Percentiles rank a stretch among this genome's conserved stretches.
phyloP scores from a whole-genome alignment of 2,329 filamentous ascomycete species.

The Aaosphaeria pasadenensis region DNA sequence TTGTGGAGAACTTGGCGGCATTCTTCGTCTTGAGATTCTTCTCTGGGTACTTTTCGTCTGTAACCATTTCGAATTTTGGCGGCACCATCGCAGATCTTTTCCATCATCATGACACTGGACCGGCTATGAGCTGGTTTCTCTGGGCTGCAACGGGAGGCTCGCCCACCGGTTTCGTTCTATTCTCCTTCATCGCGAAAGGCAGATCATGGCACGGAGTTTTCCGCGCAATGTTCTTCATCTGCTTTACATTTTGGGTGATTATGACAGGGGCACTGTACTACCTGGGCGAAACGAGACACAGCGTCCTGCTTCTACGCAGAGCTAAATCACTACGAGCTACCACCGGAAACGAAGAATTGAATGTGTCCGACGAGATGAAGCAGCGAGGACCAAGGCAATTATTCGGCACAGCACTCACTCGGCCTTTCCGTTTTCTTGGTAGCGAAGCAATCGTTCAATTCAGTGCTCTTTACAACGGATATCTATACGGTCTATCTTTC shows the following conservation, averaged over 20 bases:
- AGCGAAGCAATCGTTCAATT: slow-evolving; percentile 50
- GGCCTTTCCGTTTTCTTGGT: slow-evolving; percentile 48
- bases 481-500: slow-evolving; percentile 49
- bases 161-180: slow-evolving; percentile 46
- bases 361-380: slow-evolving; percentile 39
- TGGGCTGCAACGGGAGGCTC: slow-evolving; percentile 48
- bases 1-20: slow-evolving; percentile 39
- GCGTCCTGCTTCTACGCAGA: slow-evolving; percentile 40
- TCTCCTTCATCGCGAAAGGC: slow-evolving; percentile 45
- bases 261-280: slow-evolving; percentile 36
- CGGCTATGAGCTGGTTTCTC: slow-evolving; percentile 43
- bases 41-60: slow-evolving; percentile 45
- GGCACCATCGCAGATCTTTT: slow-evolving; percentile 48
- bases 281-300: slow-evolving; percentile 46
- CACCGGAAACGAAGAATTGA: slow-evolving; percentile 21
- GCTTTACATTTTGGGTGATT: slow-evolving; percentile 43
- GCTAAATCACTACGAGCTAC: slow-evolving; percentile 26
- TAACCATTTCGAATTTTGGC: slow-evolving; percentile 40
- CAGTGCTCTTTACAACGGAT: slow-evolving; percentile 49
- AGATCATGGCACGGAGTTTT: slow-evolving; percentile 45
- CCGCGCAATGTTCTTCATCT: slow-evolving; percentile 47
- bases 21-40: slow-evolving; percentile 45
- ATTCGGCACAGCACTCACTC: slow-evolving; percentile 41
- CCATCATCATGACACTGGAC: slow-evolving; percentile 41
- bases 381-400: slow-evolving; percentile 38